Evolutionary conservation across 1,284 basidiomycete species (phyloP).

Genomic region (Pulveroboletus sp.): DNA sequence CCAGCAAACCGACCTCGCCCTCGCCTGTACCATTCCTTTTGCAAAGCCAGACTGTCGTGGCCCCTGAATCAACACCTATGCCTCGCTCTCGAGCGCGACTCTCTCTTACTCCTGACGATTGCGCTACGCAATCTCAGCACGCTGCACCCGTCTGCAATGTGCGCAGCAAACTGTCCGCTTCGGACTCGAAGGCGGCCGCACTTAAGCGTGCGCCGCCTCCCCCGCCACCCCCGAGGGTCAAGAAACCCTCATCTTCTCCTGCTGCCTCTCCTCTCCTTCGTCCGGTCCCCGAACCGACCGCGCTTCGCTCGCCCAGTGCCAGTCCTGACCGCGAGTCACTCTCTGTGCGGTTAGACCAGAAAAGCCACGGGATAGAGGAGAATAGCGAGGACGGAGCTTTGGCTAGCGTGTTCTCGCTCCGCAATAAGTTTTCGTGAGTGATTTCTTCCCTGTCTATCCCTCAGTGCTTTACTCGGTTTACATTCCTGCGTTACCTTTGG

Average conservation of each 20-base stretch:
- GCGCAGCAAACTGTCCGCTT: slow-evolving; percentile 29
- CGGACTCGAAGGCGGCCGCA: slow-evolving; percentile 46
- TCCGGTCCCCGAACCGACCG: slow-evolving; percentile 43
- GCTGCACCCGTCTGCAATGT: slow-evolving; percentile 34
- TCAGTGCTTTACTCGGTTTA: neutral
- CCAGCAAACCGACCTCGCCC: slow-evolving; percentile 19
- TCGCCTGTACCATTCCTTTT: slow-evolving; percentile 14
- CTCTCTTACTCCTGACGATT: slow-evolving; percentile 37
- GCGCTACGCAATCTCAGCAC: slow-evolving; percentile 19
- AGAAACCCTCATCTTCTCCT: slow-evolving; percentile 41
- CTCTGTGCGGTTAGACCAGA: slow-evolving; percentile 26
- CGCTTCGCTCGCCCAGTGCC: slow-evolving; percentile 22
- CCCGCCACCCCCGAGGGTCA: slow-evolving; percentile 52
- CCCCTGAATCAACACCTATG: slow-evolving; percentile 34
- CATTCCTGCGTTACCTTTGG: neutral
- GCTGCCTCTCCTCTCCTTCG: slow-evolving; percentile 45
- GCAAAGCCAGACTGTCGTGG: slow-evolving; percentile 23
- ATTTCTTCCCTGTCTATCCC: neutral
- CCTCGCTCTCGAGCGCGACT: slow-evolving; percentile 45
- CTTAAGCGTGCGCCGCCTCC: slow-evolving; percentile 58
- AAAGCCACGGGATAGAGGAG: slow-evolving; percentile 17
- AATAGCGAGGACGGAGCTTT: slow-evolving; percentile 23
- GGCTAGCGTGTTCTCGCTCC: slow-evolving; percentile 45
- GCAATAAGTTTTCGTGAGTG: slow-evolving; percentile 56
- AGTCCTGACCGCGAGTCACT: slow-evolving; percentile 28